A percentile compares a stretch with the other conserved stretches of the same genome.
Evolutionary conservation across 2,329 filamentous ascomycete genomes (phyloP).

Genomic region (Achaetomium macrosporum): DNA sequence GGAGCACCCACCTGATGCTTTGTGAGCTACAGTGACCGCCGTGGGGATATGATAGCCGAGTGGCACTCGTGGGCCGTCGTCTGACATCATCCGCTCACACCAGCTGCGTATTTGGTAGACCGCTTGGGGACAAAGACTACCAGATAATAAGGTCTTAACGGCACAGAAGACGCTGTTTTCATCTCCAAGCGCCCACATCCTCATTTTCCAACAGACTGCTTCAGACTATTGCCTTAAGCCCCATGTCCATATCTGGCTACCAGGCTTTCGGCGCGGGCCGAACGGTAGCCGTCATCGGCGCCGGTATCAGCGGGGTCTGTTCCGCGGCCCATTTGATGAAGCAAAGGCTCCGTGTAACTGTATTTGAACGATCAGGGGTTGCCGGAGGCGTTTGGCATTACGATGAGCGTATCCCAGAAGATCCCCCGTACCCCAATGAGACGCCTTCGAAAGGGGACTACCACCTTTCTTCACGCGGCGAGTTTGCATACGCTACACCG

Average conservation of each 20-base stretch:
- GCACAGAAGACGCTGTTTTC: too few species aligned
- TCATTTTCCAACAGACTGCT: not conserved
- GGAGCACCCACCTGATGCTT: too few species aligned
- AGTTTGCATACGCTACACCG: slow-evolving; percentile 18
- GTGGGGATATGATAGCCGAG: too few species aligned
- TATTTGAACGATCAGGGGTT: slow-evolving; percentile 33
- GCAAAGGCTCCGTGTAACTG: slow-evolving; percentile 32
- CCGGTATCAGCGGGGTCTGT: slow-evolving; percentile 37
- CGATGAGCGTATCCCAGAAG: slow-evolving; percentile 27
- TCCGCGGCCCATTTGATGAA: slow-evolving; percentile 34
- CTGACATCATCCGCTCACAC: too few species aligned
- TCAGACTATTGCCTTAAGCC: not conserved
- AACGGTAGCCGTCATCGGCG: slow-evolving; percentile 35
- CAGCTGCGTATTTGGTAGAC: too few species aligned
- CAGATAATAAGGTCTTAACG: too few species aligned
- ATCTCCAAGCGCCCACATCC: not conserved
- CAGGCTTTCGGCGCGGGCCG: slow-evolving; percentile 29
- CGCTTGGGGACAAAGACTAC: too few species aligned
- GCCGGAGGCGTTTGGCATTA: slow-evolving; percentile 37
- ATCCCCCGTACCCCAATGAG: slow-evolving; percentile 31
- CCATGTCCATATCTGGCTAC: slow-evolving; percentile 31
- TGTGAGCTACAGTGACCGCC: too few species aligned
- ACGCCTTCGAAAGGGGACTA: slow-evolving; percentile 28
- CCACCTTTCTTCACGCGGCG: slow-evolving; percentile 16
- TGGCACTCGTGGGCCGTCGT: too few species aligned